Evolutionary conservation across 2,329 filamentous ascomycete species (phyloP), one percentile per base, ranked within the genome.

Genomic region (Calonectria fujianensis): DNA sequence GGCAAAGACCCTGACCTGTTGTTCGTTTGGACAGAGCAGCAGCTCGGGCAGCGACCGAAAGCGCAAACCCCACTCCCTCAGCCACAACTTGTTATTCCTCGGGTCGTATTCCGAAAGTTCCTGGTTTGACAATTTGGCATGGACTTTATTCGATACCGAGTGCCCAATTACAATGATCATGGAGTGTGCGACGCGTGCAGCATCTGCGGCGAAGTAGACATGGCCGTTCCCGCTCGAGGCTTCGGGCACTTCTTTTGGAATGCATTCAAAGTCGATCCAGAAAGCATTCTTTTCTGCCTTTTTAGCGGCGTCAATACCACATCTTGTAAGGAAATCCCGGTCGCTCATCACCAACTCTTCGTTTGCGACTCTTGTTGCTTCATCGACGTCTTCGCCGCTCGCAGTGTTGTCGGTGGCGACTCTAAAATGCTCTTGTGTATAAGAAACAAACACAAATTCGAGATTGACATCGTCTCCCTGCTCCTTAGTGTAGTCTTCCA

Each of bases 21-120:
- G 66, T 50, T 79, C 78, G 9, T 27, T 59, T 1, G 79, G 79
- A 59, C 78, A 78, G 18, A 81, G 77, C 1, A 81, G 72, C 10
- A 81, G 74, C 74, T 88, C 87, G 2, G 88, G 86, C 37, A 89
- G 83, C 0, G 88, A 89, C 84, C 87, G 88, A 27, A 90, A 81
- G 5, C 85, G 84, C 13, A 80, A 84, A 24, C 86, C 88, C 87
- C 84, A 89, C 77, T 86, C 81, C 10, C 83, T 80, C 16, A 88
- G 79, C 81, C 78, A 80, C 20, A 27, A 41, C 8, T 69, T 76
- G 14, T 64, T 59, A 45, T 74, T 70, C 27, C 59, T 59, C 7
- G 16, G 68, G 81, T 35, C 83, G 74, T 45, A 45, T 9, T 51
- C 79, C 69, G 16, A 81, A 73, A 7, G 41, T 24, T 82, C 68